Evolutionary conservation across 768 basidiomycete genomes (phyloP), one percentile per base, ranked within the genome.

Genomic region (Gloeophyllum trabeum): DNA sequence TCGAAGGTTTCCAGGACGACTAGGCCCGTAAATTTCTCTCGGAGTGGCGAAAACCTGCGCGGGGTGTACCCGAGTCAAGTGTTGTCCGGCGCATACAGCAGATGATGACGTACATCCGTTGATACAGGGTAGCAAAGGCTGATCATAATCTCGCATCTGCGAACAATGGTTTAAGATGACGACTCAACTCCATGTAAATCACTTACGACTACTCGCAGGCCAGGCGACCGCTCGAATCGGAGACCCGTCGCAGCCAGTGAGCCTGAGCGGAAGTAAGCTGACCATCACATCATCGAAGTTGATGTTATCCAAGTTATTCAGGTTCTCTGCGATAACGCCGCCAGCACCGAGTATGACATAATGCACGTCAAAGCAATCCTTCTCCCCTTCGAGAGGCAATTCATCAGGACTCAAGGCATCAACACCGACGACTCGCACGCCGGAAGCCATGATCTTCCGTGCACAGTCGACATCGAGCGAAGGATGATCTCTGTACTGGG

Each of bases 351-450:
- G 64, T 5, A 86, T 57, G 1, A 59, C 60, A 22, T 76, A 64
- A 50, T 88, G 85, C 41, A 75, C 73, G 43, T 47, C 46, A 12
- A 62, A 62, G 14, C 53, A 61, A 12, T 54, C 51, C 7, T 57
- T 59, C 22, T 66, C 59, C 16, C 55, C 53, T 3, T 59, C 61
- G 1, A 43, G 24, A 1, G 46, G 41, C 41, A 59, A 52, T 54
- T 79, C 77, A 43, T 88, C 85, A 10, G 82, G 79, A 51, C 65
- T 83, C 46, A 82, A 60, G 7, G 71, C 67, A 50, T 87, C 85
- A 25, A 80, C 54, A 0, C 78, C 82, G 2, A 86, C 54, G 1
- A 81, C 65, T 40, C 62, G 61, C 16, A 80, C 65, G 1, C 81
- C 84, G 4, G 58, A 58, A 4, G 60, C 62, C 2, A 74, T 39